Base-by-base conservation (phyloP, 345 rosid genomes). In the Camelina sativa region DNA sequence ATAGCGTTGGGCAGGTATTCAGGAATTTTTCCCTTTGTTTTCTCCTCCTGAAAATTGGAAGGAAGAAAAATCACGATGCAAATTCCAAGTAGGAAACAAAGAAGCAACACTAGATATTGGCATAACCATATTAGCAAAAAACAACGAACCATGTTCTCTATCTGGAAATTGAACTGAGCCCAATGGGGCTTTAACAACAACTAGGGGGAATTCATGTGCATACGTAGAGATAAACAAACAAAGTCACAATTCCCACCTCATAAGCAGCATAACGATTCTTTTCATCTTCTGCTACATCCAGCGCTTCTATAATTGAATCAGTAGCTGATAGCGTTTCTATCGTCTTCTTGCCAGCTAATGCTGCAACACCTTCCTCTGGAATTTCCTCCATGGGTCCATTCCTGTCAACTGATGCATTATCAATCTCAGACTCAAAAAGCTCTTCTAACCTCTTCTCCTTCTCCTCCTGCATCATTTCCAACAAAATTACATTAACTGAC, bases 371-470 rank as follows among this genome's bases (percentile, higher is more conserved):
- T 85, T 95, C 99, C 73, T 87, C 99, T 48, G 90, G 97, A 40
- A 90, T 79, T 74, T 89, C 96, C 80, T 90, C 97, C 77, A 77
- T 82, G 2, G 86, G 82, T 22, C 68, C 81, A 82, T 87, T 79
- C 81, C 78, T 86, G 82, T 81, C 84, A 60, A 86, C 97, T 57
- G 64, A 78, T 76, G 90, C 77, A 79, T 73, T 87, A 8, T 95
- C 98, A 75, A 85, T 74, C 81, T 92, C 97, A 77, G 95, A 79
- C 84, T 92, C 98, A 32, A 95, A 95, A 81, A 89, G 86, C 80
- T 95, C 91, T 76, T 95, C 98, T 81, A 95, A 69, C 79, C 94
- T 90, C 82, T 92, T 90, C 71, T 95, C 99, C 67, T 92, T 92
- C 79, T 95, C 99, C 80, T 95, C 99, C 98, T 95, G 88, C 67